These are phyloP conservation scores for Ogataea corticis DNA, from an alignment of 805 yeast species.

Conservation along the genomic window DNA sequence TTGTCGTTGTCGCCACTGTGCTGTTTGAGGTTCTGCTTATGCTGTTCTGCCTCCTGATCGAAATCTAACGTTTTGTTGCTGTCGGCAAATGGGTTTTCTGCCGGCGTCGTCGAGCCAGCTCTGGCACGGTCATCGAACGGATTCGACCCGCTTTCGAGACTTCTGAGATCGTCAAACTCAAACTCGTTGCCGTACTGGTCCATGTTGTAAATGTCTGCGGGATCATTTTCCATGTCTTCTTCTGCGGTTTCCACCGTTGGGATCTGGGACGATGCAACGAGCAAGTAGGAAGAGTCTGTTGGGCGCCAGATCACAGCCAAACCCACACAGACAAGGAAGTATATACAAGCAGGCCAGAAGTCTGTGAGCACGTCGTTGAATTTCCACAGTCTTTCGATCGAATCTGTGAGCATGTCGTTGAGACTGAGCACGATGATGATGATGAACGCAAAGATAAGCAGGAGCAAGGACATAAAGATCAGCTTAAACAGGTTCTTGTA, in stretches of 20 bases:
- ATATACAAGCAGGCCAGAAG: conserved; percentile 93
- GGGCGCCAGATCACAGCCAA: conserved; percentile 97
- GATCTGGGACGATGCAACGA: conserved; percentile 91
- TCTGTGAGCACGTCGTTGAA: conserved; percentile 83
- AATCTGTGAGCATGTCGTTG: conserved; percentile 71
- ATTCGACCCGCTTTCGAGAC: conserved; percentile 44
- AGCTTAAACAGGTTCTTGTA: conserved; percentile 77
- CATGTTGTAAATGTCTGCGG: conserved; percentile 27
- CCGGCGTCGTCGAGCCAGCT: background rate
- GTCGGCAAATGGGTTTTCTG: conserved; percentile 35
- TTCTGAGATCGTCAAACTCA: conserved; percentile 58
- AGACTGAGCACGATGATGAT: conserved; percentile 69
- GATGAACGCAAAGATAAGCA: conserved; percentile 69
- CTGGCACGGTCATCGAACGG: conserved; percentile 29
- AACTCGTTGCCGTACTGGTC: conserved; percentile 52
- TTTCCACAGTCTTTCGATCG: conserved; percentile 90
- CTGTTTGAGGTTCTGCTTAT: conserved; percentile 20
- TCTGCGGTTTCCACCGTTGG: conserved; percentile 68
- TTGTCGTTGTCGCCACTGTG: conserved; percentile 21
- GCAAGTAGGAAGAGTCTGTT: conserved; percentile 89
- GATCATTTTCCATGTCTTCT: conserved; percentile 31
- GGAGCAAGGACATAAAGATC: conserved; percentile 68
- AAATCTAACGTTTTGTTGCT: conserved; percentile 25
- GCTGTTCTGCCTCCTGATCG: conserved; percentile 35
- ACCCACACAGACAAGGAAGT: conserved; percentile 78